Conservation (phyloP, 2,329 filamentous ascomycete species). For the Sodiomyces alkalinus region DNA sequence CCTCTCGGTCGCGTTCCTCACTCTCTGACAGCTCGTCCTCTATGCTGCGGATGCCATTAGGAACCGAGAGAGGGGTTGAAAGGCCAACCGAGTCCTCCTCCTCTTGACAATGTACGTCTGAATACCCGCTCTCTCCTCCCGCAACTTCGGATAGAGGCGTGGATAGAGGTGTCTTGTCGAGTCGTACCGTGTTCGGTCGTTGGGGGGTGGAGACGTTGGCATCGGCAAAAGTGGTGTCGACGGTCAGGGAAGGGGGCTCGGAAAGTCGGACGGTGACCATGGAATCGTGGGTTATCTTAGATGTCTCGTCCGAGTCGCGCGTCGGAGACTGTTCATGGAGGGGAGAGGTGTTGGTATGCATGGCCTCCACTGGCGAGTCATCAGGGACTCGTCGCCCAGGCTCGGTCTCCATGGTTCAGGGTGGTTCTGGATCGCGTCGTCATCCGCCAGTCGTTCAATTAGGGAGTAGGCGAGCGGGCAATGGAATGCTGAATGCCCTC, state of each 20-base stretch:
- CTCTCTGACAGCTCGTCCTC: slow-evolving; percentile 20
- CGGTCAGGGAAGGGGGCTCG: slow-evolving; percentile 38
- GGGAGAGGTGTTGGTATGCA: no score
- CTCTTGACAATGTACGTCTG: no score
- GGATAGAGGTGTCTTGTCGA: slow-evolving; percentile 5
- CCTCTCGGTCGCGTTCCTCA: slow-evolving; percentile 8
- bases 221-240: slow-evolving; percentile 26
- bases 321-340: no score
- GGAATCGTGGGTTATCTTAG: slow-evolving; percentile 38
- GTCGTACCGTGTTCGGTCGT: slow-evolving; percentile 7
- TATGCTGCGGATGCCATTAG: slow-evolving; percentile 14
- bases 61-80: slow-evolving; percentile 14
- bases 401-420: slow-evolving; percentile 7
- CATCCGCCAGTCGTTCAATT: no score
- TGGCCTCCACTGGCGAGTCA: neutral
- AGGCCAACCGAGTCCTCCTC: slow-evolving; percentile 3
- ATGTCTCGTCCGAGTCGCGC: no score
- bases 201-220: slow-evolving; percentile 5
- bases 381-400: slow-evolving; percentile 6
- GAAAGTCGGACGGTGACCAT: slow-evolving; percentile 67
- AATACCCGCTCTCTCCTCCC: neutral
- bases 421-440: no score
- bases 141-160: neutral
- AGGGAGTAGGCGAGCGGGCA: no score
- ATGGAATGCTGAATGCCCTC: no score